Base-by-base conservation (phyloP, 2,329 filamentous ascomycete genomes). In the Aureobasidium musti region DNA sequence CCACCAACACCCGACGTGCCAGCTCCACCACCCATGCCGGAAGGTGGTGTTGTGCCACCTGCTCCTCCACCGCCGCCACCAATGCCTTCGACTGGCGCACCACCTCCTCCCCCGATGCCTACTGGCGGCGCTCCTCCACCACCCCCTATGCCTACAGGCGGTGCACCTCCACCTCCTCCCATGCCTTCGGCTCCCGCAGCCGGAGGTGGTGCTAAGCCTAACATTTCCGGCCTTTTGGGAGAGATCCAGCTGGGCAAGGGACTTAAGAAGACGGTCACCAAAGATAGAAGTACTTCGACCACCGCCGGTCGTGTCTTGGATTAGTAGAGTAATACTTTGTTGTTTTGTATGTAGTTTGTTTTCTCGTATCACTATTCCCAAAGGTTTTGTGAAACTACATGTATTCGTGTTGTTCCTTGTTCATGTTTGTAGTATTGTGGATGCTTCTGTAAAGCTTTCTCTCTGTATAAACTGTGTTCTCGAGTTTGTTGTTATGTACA, bases 231-330 rank as follows among this genome's bases (percentile, higher is more conserved):
- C 0, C 83, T 99, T 73, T 78, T 99, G 70, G 88, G 88, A 67
- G 87, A 97, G 76, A 98, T 99, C 69, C 88, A 94, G 75, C 80
- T 87, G 69, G 94, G 95, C 50, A 92, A 79, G 78, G 79, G 87
- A 2, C 81, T 99, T 75, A 92, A 85, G 82, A 98, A 98, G 83
- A 92, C 92, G 28, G 82, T 89, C 76, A 98, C 95, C 0, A 93
- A 91, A 78, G 95, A 99, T 78, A 89, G 88, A 77, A 97, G 93
- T 78, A 79, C 73, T 56, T 85, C 91, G 61, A 77, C 87, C 63
- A 82, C 88, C 67, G 90, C 91, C 26, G 94, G 94, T n/a, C 86
- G 87, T 68, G 93, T 97, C 35, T 69, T 78, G 70, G 45, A 26
- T 17, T 66, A 59, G 52, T 8, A 35, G 8, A n/a, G n/a, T 13